phyloP scores from a whole-genome alignment of 805 yeast species.

The Nakazawaea ernobii region DNA sequence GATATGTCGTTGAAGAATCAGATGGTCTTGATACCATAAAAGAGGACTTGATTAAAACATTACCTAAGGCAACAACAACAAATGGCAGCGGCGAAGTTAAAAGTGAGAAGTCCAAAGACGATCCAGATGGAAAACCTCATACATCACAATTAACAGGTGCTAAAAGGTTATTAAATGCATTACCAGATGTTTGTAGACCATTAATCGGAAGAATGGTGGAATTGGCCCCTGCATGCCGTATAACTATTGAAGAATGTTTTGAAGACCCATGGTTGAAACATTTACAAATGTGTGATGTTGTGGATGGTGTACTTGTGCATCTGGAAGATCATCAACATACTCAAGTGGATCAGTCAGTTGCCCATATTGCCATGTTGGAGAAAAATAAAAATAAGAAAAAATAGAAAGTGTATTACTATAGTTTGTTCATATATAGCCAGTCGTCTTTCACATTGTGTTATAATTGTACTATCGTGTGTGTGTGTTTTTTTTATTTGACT shows the following conservation, averaged over 20 bases:
- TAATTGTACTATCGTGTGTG: background rate
- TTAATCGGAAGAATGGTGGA: slow-evolving; percentile 74
- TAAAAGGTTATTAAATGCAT: slow-evolving; percentile 60
- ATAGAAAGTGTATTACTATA: background rate
- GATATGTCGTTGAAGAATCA: slow-evolving; percentile 13
- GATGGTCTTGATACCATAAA: slow-evolving; percentile 6
- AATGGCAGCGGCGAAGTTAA: slow-evolving; percentile 1
- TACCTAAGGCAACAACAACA: slow-evolving; percentile 13
- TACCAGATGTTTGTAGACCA: slow-evolving; percentile 64
- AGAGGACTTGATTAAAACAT: slow-evolving; percentile 7
- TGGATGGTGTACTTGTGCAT: slow-evolving; percentile 32
- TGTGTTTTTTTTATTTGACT: no score
- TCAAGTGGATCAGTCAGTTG: slow-evolving; percentile 86
- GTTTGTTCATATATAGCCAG: background rate
- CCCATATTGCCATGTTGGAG: slow-evolving; percentile 91
- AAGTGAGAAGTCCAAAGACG: slow-evolving; percentile 11
- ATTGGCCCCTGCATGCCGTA: slow-evolving; percentile 80
- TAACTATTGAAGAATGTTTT: slow-evolving; percentile 74
- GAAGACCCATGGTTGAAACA: slow-evolving; percentile 62
- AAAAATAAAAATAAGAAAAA: slow-evolving; percentile 61
- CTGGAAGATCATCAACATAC: slow-evolving; percentile 76
- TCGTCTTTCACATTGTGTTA: background rate
- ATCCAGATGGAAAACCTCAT: slow-evolving; percentile 28
- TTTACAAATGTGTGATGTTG: slow-evolving; percentile 64
- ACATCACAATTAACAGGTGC: slow-evolving; percentile 69